phyloP scores from a whole-genome alignment of 2,329 filamentous ascomycete genomes.

The Aspergillus ruber region DNA sequence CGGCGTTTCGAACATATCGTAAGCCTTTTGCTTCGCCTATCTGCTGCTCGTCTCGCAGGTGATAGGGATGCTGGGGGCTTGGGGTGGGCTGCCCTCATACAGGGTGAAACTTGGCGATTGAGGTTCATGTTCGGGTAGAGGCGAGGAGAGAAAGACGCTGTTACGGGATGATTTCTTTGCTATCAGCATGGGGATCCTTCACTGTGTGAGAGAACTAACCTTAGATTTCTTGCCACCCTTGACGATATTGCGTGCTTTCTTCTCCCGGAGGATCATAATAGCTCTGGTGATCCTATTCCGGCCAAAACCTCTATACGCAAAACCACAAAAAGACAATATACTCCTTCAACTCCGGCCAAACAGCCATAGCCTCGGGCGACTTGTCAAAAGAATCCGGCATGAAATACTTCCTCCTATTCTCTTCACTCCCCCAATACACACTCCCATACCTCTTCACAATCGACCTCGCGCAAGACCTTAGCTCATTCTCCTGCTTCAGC shows the following conservation, averaged over 20 bases:
- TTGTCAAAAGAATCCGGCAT: constrained; percentile 11
- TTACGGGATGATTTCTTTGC: background rate
- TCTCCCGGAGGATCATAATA: constrained; percentile 12
- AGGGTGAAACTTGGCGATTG: background rate
- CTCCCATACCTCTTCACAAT: constrained; percentile 14
- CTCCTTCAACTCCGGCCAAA: constrained; percentile 12
- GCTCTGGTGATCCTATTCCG: constrained; percentile 8
- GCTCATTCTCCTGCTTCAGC: background rate
- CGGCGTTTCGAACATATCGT: background rate
- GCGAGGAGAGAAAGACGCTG: background rate
- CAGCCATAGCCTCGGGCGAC: constrained; percentile 6
- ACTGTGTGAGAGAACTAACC: background rate
- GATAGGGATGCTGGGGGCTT: background rate
- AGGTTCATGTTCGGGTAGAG: background rate
- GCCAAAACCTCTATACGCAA: background rate
- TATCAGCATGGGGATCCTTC: background rate
- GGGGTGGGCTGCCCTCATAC: background rate
- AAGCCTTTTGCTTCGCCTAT: background rate
- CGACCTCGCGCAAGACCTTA: constrained; percentile 7
- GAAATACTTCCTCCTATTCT: constrained; percentile 13
- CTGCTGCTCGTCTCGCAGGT: background rate
- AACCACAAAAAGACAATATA: background rate
- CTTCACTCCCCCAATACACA: constrained; percentile 16
- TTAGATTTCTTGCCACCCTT: background rate
- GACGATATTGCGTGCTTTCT: constrained; percentile 9